phyloP scores from a whole-genome alignment of 129 eudicot genomes.

The Pseudognaphalium luteoalbum region DNA sequence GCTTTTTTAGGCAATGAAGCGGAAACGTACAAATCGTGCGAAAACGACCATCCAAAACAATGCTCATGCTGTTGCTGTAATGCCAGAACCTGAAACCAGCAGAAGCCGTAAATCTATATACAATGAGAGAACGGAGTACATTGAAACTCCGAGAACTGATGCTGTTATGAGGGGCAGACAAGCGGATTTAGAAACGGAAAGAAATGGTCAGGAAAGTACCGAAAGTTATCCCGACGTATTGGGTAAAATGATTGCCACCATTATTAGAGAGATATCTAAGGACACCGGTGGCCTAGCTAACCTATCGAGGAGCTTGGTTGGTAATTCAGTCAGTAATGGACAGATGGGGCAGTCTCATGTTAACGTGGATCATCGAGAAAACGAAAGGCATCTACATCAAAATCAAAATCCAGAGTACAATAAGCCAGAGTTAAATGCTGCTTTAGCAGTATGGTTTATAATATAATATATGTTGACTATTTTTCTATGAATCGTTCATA shows the following conservation, averaged over 20 bases:
- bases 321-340: background rate
- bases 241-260: conserved; percentile 41
- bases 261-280: conserved; percentile 36
- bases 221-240: conserved; percentile 45
- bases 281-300: conserved; percentile 47
- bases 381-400: background rate
- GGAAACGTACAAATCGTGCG: too few species aligned
- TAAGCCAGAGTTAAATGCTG: background rate
- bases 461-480: background rate
- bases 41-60: too few species aligned
- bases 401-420: background rate
- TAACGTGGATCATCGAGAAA: background rate
- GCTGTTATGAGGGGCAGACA: conserved; percentile 34
- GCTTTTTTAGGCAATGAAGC: too few species aligned
- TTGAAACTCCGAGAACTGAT: conserved; percentile 43
- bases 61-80: too few species aligned
- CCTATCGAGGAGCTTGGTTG: conserved; percentile 31
- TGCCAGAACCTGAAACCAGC: too few species aligned
- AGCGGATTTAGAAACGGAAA: conserved; percentile 39
- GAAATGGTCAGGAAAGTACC: conserved; percentile 33
- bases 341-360: background rate
- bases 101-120: too few species aligned
- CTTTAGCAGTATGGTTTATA: background rate
- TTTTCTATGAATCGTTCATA: background rate
- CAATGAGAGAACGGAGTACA: too few species aligned